Evolutionary conservation across 78 protist genomes (phyloP), one percentile per base, ranked within the genome.

Genomic region (Dictyostelium firmibasis): DNA sequence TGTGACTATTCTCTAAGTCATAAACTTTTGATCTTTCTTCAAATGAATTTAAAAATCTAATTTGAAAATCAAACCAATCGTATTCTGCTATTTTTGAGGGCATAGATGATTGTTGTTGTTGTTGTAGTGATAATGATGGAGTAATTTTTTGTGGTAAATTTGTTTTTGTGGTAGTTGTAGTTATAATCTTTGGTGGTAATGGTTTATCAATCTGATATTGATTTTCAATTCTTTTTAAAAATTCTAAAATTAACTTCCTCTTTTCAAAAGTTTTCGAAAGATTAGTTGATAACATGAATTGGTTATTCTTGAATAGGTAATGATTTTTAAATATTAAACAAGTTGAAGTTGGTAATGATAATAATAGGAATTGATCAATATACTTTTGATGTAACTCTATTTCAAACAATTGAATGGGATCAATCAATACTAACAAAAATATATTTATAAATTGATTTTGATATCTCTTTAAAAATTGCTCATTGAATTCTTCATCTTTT

Each of bases 171-270:
- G 62, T 50, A 6, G 62, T 50, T 14, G 10, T 50, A 7, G n/a
- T 6, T 9, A 50, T 50, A 8, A 20, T 53, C 20, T 13, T 53
- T 53, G 23, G 6, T 67, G 75, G 35, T 67, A 67, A 67, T 67
- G 75, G 75, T 67, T 67, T 67, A 67, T 67, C 75, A 67, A 67
- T 67, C 27, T 25, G 75, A 67, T 67, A 67, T 67, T 67, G 75
- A 67, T 27, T 67, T 67, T 67, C 75, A 67, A 67, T 67, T 67
- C 75, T 67, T 67, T 67, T 67, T 67, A 67, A 67, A 27, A 67
- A 67, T 27, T 67, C 18, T 67, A 57, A 57, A 57, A 57, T 57
- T 57, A 57, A 57, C 20, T 57, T 57, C 20, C 67, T 57, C 20
- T 57, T 57, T 57, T 57, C 67, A 20, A 27, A 16, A 20, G 67